A percentile compares a stretch with the other conserved stretches of the same genome.
These are phyloP conservation scores for Citrus sp. DNA, from an alignment of 345 rosid genomes.

Conservation along the genomic window DNA sequence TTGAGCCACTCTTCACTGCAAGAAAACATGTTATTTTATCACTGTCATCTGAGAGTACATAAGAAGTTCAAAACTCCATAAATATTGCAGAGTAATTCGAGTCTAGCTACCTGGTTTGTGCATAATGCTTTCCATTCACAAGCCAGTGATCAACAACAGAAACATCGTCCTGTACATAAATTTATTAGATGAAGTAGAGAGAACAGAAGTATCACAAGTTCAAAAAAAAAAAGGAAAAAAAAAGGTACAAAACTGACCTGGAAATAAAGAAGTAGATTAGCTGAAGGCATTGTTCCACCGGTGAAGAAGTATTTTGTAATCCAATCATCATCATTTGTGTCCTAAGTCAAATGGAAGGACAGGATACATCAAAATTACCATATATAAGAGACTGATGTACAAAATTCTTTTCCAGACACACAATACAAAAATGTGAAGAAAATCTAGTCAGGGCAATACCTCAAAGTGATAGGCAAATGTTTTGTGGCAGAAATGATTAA, in stretches of 20 bases:
- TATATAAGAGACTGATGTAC: background rate
- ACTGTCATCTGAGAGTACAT: background rate
- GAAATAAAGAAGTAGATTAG: constrained; percentile 83
- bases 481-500: constrained; percentile 87
- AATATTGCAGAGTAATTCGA: background rate
- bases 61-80: background rate
- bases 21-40: background rate
- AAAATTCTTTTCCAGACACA: background rate
- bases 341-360: constrained; percentile 32
- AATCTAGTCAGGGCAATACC: constrained; percentile 31
- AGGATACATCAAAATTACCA: background rate
- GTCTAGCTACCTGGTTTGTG: constrained; percentile 59
- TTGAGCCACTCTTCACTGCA: constrained; percentile 86
- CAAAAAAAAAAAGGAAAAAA: background rate
- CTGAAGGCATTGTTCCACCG: constrained; percentile 90
- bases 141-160: constrained; percentile 74
- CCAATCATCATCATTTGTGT: constrained; percentile 86
- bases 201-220: background rate
- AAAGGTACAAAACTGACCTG: constrained; percentile 42
- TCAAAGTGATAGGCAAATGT: constrained; percentile 83
- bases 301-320: constrained; percentile 82
- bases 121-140: constrained; percentile 77
- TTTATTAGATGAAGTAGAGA: background rate
- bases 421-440: background rate
- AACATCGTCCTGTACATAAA: constrained; percentile 55